Evolutionary conservation across 768 basidiomycete species (phyloP), one percentile per base, ranked within the genome.

Genomic region (Tylopilus balloui): DNA sequence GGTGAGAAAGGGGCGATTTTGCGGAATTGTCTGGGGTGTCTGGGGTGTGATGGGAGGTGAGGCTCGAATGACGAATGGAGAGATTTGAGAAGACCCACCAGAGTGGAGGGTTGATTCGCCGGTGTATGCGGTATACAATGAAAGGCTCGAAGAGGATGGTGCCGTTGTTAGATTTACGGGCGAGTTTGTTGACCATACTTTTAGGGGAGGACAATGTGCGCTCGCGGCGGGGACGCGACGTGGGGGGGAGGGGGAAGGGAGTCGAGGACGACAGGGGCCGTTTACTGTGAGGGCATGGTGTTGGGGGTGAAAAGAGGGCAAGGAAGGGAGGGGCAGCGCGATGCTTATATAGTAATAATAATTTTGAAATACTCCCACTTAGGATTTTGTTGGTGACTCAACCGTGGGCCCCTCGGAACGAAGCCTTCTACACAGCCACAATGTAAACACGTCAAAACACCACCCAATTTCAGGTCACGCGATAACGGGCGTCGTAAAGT

Each of bases 101-200:
- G 40, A 31, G 14, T 21, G 27, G 25, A 17, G 52, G 36, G 42
- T 40, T 45, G 38, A 41, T 63, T 78, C 65, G 78, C 66, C 71
- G 71, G 73, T 83, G 80, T 90, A 90, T 90, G 69, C 88, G 88
- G 71, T 88, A 81, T 69, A 88, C 87, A 70, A 88, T 84, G 75
- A 86, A 82, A 53, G 88, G 88, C 75, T 88, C 87, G 69, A 90
- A 90, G 65, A 88, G 80, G 52, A 88, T 79, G 71, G 86, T 84
- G 76, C 88, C 86, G 85, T 88, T 84, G 77, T 83, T 86, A 66
- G 84, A 83, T 70, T 76, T 83, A 59, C 84, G 86, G 65, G 81
- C 74, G 67, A 83, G 81, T 81, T 82, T 87, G 75, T 88, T 83
- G 77, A 88, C 84, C 88, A 90, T 91, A 76, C 68, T 78, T 78